phyloP scores from a whole-genome alignment of 257 asterid species.

The Solanum bulbocastanum region DNA sequence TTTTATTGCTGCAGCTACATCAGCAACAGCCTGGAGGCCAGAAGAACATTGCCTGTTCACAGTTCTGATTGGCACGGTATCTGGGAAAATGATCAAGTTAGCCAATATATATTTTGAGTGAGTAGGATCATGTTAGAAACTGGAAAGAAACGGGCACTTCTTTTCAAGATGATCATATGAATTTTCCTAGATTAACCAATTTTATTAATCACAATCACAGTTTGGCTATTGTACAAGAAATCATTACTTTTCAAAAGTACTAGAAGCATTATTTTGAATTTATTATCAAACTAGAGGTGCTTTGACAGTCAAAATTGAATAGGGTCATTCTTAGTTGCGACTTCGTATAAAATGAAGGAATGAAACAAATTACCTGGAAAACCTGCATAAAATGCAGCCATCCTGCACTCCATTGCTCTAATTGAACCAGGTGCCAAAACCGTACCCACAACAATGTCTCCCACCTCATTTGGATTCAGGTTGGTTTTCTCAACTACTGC shows the following conservation, averaged over 20 bases:
- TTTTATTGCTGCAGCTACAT: conserved; percentile 84
- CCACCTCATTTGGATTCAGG: conserved; percentile 71
- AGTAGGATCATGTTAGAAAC: neutral
- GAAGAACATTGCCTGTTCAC: conserved; percentile 92
- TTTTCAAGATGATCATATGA: neutral
- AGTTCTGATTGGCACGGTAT: conserved; percentile 72
- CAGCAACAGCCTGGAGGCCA: conserved; percentile 96
- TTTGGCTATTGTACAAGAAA: neutral
- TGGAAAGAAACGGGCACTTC: neutral
- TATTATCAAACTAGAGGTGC: neutral
- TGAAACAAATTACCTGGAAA: conserved; percentile 57
- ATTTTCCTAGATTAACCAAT: neutral
- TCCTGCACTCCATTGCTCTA: conserved; percentile 82
- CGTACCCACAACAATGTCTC: conserved; percentile 88
- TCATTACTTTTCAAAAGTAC: neutral
- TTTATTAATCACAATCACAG: neutral
- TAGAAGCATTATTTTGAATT: neutral
- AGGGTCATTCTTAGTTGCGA: neutral
- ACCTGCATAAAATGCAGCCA: conserved; percentile 91
- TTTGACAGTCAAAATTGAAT: neutral
- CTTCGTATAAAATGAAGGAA: neutral
- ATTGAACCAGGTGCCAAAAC: conserved; percentile 83
- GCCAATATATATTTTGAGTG: neutral
- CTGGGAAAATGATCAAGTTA: conserved; percentile 24
- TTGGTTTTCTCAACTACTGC: conserved; percentile 67